phyloP scores from a whole-genome alignment of 1,139 yeast species.

The Entelexis sorbosivorans region DNA sequence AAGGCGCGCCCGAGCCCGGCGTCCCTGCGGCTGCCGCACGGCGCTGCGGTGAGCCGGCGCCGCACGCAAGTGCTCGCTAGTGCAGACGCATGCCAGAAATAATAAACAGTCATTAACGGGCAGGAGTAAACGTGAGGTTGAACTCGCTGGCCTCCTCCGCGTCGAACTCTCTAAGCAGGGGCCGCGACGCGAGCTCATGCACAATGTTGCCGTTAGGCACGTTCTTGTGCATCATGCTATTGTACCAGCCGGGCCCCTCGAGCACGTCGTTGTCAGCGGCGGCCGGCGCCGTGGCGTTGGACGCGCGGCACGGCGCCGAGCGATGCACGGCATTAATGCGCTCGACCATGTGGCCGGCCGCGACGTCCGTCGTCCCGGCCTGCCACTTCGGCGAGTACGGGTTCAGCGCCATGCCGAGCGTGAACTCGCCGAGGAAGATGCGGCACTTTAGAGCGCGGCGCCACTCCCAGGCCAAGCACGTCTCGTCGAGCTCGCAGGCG shows the following conservation, averaged over 20 bases:
- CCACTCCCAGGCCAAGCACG: constrained; percentile 4
- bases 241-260: neutral
- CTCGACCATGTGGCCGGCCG: constrained; percentile 2
- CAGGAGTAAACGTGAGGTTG: neutral
- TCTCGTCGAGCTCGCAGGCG: neutral
- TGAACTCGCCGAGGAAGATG: constrained; percentile 1
- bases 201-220: neutral
- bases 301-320: neutral
- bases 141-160: neutral
- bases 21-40: too few relatives aligned
- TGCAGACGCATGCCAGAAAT: too few relatives aligned
- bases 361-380: neutral
- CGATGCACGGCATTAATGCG: neutral
- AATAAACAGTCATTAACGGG: neutral
- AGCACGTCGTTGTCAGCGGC: neutral
- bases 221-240: neutral
- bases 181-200: neutral
- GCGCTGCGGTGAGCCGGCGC: too few relatives aligned
- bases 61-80: too few relatives aligned
- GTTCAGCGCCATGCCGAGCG: constrained; percentile 2
- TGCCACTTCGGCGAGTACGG: constrained; percentile 2
- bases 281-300: neutral
- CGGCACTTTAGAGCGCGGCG: constrained; percentile 17
- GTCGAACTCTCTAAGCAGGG: neutral
- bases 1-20: too few relatives aligned